phyloP scores from a whole-genome alignment of 768 basidiomycete genomes.

The Termitomyces bulborhizus region DNA sequence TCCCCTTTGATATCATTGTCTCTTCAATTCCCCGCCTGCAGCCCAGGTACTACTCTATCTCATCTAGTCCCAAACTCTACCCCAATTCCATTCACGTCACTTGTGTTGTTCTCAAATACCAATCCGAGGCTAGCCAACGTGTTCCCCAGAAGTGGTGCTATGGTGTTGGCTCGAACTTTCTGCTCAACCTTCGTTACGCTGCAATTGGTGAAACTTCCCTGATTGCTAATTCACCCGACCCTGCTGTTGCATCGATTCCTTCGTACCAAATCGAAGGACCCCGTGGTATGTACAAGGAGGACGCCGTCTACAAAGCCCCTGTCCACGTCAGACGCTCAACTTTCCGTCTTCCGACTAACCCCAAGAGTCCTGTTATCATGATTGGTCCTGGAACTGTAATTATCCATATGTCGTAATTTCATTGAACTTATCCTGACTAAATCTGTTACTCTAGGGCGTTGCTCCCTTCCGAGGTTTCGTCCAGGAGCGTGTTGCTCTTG shows the following conservation, averaged over 20 bases:
- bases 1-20: conserved; percentile 96
- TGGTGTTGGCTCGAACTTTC: conserved; percentile 92
- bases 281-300: conserved; percentile 72
- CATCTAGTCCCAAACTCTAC: conserved; percentile 90
- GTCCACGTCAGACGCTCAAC: conserved; percentile 95
- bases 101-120: conserved; percentile 90
- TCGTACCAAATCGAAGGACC: conserved; percentile 88
- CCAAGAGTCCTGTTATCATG: conserved; percentile 99
- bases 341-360: conserved; percentile 95
- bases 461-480: conserved; percentile 99
- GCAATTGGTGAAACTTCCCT: conserved; percentile 50
- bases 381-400: conserved; percentile 96
- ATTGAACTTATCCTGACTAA: conserved; percentile 5
- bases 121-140: conserved; percentile 51
- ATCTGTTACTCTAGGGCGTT: conserved; percentile 62
- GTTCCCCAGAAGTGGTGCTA: conserved; percentile 65
- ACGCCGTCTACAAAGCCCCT: conserved; percentile 74
- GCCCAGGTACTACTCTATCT: conserved; percentile 98
- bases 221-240: conserved; percentile 26
- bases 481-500: conserved; percentile 95
- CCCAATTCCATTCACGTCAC: conserved; percentile 92
- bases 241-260: conserved; percentile 44
- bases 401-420: conserved; percentile 13
- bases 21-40: conserved; percentile 92
- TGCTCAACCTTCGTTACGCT: conserved; percentile 86